phyloP scores from a whole-genome alignment of 192 early-diverging fungal species.

The Phycomyces nitens region DNA sequence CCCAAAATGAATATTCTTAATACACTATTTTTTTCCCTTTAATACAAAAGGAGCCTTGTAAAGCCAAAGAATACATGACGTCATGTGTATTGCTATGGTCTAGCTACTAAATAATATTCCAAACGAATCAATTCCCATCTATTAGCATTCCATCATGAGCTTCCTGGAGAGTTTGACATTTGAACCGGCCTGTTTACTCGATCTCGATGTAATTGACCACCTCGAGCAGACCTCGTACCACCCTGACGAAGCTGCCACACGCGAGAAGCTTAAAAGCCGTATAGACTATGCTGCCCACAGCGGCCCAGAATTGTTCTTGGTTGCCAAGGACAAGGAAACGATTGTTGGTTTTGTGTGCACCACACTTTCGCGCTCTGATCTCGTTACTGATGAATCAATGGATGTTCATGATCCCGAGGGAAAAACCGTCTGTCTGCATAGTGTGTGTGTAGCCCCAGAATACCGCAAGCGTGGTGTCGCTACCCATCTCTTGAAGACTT shows the following conservation, averaged over 20 bases:
- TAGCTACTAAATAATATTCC: too few relatives aligned
- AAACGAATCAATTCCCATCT: too few relatives aligned
- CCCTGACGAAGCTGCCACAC: slow-evolving; percentile 42
- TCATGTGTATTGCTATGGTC: too few relatives aligned
- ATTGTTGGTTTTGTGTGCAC: slow-evolving; percentile 61
- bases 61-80: too few relatives aligned
- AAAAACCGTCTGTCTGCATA: slow-evolving; percentile 63
- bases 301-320: slow-evolving; percentile 34
- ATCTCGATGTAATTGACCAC: slow-evolving; percentile 10
- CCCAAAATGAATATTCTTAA: too few relatives aligned
- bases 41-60: too few relatives aligned
- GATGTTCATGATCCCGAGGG: slow-evolving; percentile 55
- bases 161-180: neutral
- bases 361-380: slow-evolving; percentile 40
- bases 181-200: slow-evolving; percentile 7
- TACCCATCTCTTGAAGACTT: slow-evolving; percentile 41
- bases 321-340: slow-evolving; percentile 18
- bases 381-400: slow-evolving; percentile 67
- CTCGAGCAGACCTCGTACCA: slow-evolving; percentile 34
- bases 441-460: slow-evolving; percentile 52
- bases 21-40: too few relatives aligned
- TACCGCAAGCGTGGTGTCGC: slow-evolving; percentile 60
- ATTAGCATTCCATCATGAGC: neutral
- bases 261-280: slow-evolving; percentile 39
- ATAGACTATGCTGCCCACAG: slow-evolving; percentile 30